Conservation (phyloP, 208 protist genomes). For the Leishmania amazonensis region DNA sequence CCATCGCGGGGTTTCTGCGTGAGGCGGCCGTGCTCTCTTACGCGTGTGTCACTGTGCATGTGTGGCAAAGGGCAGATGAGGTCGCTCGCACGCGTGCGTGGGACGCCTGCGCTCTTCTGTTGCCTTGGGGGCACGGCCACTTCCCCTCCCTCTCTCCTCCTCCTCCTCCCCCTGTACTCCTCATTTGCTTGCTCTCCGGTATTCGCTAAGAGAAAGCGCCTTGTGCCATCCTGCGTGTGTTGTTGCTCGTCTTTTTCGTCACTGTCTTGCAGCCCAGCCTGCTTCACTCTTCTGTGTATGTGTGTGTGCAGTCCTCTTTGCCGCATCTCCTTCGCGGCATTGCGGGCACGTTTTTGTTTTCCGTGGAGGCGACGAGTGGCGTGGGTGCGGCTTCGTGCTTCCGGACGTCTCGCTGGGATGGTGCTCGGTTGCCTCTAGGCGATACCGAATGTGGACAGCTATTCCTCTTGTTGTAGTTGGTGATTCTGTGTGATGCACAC, state of each 20-base stretch:
- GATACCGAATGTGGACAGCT: not conserved
- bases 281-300: too few relatives aligned
- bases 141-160: not conserved
- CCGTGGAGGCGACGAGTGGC: not conserved
- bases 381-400: not conserved
- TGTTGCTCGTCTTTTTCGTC: not conserved
- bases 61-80: not conserved
- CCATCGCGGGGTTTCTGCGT: not conserved
- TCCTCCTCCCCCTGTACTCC: not conserved
- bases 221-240: not conserved
- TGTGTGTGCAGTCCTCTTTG: not conserved
- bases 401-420: not conserved
- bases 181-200: not conserved
- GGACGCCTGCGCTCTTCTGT: not conserved
- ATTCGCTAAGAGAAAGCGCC: not conserved
- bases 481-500: not conserved
- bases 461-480: not conserved
- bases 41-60: not conserved
- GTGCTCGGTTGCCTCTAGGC: not conserved
- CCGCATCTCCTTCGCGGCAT: not conserved
- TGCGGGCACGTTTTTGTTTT: not conserved
- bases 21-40: not conserved
- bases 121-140: not conserved
- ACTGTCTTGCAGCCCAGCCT: too few relatives aligned
- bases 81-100: not conserved